Evolutionary conservation across 2,329 filamentous ascomycete species (phyloP).

Genomic region (Fusarium sp.): DNA sequence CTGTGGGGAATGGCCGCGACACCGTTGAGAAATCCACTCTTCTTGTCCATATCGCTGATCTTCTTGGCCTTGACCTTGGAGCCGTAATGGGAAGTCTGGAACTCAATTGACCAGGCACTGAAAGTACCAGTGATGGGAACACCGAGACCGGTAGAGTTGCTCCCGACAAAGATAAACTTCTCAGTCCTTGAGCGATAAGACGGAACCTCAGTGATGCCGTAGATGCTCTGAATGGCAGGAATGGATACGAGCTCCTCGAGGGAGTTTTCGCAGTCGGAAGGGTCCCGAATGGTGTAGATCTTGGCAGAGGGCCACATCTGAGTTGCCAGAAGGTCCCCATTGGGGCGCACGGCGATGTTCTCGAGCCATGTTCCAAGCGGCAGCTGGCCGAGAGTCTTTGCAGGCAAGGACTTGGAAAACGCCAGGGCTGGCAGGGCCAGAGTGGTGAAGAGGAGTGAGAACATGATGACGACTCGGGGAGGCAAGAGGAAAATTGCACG

Average conservation of each 20-base stretch:
- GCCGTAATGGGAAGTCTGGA: background rate
- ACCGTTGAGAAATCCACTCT: slow-evolving; percentile 26
- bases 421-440: slow-evolving; percentile 5
- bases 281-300: slow-evolving; percentile 28
- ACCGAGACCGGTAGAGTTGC: slow-evolving; percentile 23
- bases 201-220: slow-evolving; percentile 26
- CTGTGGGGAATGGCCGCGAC: slow-evolving; percentile 13
- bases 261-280: background rate
- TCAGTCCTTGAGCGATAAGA: slow-evolving; percentile 1
- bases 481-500: background rate
- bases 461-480: slow-evolving; percentile 3
- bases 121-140: slow-evolving; percentile 20
- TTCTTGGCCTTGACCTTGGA: slow-evolving; percentile 12
- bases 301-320: slow-evolving; percentile 25
- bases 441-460: slow-evolving; percentile 2
- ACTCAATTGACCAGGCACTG: slow-evolving; percentile 25
- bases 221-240: slow-evolving; percentile 27
- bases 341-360: slow-evolving; percentile 34
- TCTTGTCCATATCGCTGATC: slow-evolving; percentile 23
- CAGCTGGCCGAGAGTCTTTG: slow-evolving; percentile 23
- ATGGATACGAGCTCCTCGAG: slow-evolving; percentile 32
- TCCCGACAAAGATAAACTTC: slow-evolving; percentile 31
- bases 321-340: slow-evolving; percentile 30
- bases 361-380: slow-evolving; percentile 31
- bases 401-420: slow-evolving; percentile 18